A percentile compares a stretch with the other conserved stretches of the same genome.
Evolutionary conservation across 768 basidiomycete species (phyloP).

Genomic region (Panellus pusillus): DNA sequence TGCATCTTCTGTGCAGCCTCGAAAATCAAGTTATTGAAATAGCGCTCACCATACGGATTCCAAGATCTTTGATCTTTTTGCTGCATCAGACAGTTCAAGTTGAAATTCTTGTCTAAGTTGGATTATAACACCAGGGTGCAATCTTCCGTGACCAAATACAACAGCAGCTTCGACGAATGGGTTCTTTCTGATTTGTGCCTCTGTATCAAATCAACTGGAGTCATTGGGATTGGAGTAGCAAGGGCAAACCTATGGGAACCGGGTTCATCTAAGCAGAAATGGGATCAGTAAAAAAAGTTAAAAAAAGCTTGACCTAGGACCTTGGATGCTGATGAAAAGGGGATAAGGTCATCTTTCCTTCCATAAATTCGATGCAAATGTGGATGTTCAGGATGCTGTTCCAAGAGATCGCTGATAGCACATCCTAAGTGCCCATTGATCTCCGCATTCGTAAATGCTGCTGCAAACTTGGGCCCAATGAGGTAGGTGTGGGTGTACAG

Average conservation of each 20-base stretch:
- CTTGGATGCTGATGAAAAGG: conserved; percentile 1
- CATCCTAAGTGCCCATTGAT: conserved; percentile 4
- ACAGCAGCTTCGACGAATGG: conserved; percentile 1
- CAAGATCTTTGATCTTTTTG: neutral
- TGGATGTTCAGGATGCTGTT: conserved; percentile 9
- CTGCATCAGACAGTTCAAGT: neutral
- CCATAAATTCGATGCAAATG: conserved; percentile 10
- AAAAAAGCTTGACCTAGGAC: neutral
- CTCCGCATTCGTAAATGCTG: neutral
- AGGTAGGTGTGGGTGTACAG: conserved; percentile 13
- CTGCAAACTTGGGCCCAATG: neutral
- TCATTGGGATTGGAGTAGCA: neutral
- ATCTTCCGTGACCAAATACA: neutral
- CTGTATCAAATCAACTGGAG: neutral
- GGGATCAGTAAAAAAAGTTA: no score
- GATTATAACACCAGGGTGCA: conserved; percentile 4
- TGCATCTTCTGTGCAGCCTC: neutral
- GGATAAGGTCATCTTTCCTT: conserved; percentile 9
- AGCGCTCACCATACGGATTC: neutral
- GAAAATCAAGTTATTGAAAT: neutral
- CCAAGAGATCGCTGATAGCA: conserved; percentile 7
- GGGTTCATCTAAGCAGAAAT: conserved; percentile 6
- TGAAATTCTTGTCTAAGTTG: conserved; percentile 6
- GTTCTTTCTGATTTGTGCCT: conserved; percentile 7
- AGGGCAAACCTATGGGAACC: neutral